Conservation (phyloP, 345 rosid genomes). For the Clausena lansium region DNA sequence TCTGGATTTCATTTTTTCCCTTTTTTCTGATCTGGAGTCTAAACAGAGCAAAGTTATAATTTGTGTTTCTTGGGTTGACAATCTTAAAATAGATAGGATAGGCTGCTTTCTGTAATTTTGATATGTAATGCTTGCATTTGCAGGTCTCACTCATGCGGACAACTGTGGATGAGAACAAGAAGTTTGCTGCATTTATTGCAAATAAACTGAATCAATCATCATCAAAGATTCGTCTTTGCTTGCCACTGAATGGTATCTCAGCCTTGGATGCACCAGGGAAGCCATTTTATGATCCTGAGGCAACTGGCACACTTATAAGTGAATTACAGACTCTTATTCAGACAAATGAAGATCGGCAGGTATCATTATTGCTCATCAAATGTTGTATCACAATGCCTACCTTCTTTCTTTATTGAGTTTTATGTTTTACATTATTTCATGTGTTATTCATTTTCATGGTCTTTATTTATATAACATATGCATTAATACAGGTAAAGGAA, state of each 20-base stretch:
- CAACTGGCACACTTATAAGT: constrained; percentile 53
- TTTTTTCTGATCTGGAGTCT: neutral
- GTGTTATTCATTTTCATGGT: neutral
- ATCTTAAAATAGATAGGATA: neutral
- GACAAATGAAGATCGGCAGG: constrained; percentile 63
- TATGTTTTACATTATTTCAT: neutral
- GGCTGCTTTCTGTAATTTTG: constrained; percentile 5
- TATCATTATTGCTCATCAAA: constrained; percentile 21
- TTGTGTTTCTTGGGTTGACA: neutral
- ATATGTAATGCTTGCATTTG: constrained; percentile 19
- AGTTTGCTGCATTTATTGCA: constrained; percentile 73
- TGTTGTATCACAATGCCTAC: constrained; percentile 5
- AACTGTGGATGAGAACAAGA: constrained; percentile 71
- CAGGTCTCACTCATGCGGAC: constrained; percentile 88
- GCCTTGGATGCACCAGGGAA: constrained; percentile 76
- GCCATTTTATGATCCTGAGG: constrained; percentile 85
- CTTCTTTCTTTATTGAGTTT: constrained; percentile 6
- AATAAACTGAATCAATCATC: constrained; percentile 71
- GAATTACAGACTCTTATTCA: constrained; percentile 63
- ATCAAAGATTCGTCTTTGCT: constrained; percentile 61
- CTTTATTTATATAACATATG: constrained; percentile 4
- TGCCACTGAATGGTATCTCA: constrained; percentile 80
- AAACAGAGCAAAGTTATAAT: neutral
- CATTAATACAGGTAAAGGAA: constrained; percentile 50
- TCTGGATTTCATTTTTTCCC: neutral